Conservation (phyloP, 1,284 basidiomycete genomes). For the Termitomyces sp. region DNA sequence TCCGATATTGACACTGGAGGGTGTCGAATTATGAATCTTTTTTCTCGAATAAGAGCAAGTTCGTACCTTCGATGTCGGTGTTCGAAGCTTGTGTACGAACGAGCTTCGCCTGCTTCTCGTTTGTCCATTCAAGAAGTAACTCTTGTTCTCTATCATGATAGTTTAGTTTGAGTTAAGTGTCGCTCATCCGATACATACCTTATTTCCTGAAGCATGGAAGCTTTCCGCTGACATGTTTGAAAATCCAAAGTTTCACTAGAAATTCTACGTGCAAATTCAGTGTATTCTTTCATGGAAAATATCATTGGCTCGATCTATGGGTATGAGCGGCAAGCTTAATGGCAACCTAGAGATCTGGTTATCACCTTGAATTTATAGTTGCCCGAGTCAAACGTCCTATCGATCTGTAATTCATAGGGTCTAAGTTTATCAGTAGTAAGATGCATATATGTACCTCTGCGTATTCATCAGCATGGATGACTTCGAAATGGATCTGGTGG, state of each 20-base stretch:
- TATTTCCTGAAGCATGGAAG: constrained; percentile 35
- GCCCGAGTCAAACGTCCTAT: constrained; percentile 58
- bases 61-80: not conserved
- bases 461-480: constrained; percentile 44
- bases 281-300: constrained; percentile 55
- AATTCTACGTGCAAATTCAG: constrained; percentile 39
- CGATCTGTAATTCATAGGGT: constrained; percentile 33
- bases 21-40: too few species aligned
- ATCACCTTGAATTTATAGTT: constrained; percentile 48
- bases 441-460: constrained; percentile 30
- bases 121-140: constrained; percentile 33
- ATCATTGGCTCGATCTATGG: constrained; percentile 41
- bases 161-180: not conserved
- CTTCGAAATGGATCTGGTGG: constrained; percentile 42
- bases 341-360: constrained; percentile 16
- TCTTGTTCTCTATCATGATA: constrained; percentile 25
- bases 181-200: constrained; percentile 7
- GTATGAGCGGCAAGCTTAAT: not conserved
- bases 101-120: constrained; percentile 10
- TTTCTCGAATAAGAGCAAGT: not conserved
- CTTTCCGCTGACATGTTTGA: constrained; percentile 33
- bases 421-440: not conserved
- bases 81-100: not conserved
- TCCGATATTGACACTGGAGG: not conserved
- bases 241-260: constrained; percentile 41